A percentile compares a stretch with the other conserved stretches of the same genome.
These are phyloP conservation scores for Piper betle DNA, from an alignment of 164 flowering plant species.

Conservation along the genomic window DNA sequence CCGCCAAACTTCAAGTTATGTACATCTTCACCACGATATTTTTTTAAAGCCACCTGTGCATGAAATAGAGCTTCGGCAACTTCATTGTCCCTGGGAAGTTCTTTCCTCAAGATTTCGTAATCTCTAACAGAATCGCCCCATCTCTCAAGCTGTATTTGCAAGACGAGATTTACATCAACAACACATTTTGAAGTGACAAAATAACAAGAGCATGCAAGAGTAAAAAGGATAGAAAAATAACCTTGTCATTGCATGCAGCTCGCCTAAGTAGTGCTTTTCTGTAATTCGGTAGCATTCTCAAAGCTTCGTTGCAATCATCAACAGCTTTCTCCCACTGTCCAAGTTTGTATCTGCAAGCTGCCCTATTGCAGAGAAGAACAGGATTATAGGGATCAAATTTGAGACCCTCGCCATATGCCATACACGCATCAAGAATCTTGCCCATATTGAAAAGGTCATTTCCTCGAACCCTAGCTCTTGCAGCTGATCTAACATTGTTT, in stretches of 20 bases:
- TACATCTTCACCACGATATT: conserved; percentile 77
- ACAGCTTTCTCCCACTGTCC: conserved; percentile 62
- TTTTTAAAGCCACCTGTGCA: conserved; percentile 72
- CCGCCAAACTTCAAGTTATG: conserved; percentile 77
- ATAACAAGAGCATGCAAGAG: background rate
- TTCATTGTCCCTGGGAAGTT: conserved; percentile 61
- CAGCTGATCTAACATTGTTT: conserved; percentile 48
- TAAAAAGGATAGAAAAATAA: conserved; percentile 9
- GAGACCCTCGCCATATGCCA: conserved; percentile 81
- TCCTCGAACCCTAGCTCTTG: conserved; percentile 70
- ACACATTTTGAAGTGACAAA: background rate
- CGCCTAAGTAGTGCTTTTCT: conserved; percentile 75
- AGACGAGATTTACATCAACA: background rate
- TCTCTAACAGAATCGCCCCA: conserved; percentile 82
- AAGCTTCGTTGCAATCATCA: conserved; percentile 79
- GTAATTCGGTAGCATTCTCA: conserved; percentile 60
- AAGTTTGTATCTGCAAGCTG: conserved; percentile 84
- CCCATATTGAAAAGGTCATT: conserved; percentile 78
- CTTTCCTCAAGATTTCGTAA: conserved; percentile 58
- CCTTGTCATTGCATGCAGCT: conserved; percentile 73
- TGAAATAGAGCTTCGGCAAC: conserved; percentile 68
- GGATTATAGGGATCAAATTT: conserved; percentile 58
- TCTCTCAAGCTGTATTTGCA: conserved; percentile 42
- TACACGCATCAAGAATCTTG: conserved; percentile 66
- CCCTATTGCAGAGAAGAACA: conserved; percentile 81